Percentiles rank a stretch among this genome's conserved stretches.
Evolutionary conservation across 2,329 filamentous ascomycete genomes (phyloP).

Genomic region (Dactylellina cionopaga): DNA sequence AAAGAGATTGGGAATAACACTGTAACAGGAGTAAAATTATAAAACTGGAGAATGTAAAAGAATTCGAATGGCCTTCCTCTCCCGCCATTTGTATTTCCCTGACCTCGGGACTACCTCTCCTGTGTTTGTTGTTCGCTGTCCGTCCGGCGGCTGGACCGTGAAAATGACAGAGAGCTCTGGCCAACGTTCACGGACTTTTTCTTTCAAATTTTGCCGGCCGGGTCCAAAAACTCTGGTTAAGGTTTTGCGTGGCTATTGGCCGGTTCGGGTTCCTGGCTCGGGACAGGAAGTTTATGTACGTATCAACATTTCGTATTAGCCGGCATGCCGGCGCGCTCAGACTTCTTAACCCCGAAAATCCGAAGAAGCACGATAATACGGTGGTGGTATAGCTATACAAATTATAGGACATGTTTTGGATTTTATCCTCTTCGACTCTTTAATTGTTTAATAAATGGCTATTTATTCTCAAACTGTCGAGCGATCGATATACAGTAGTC

Average conservation of each 20-base stretch:
- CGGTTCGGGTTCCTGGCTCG: constrained; percentile 11
- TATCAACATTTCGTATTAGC: constrained; percentile 7
- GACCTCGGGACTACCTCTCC: constrained; percentile 1
- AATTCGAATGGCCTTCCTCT: no score
- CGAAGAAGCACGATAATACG: no score
- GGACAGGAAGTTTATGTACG: no score
- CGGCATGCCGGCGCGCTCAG: constrained; percentile 12
- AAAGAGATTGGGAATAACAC: no score
- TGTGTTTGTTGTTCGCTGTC: background rate
- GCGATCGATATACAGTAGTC: no score
- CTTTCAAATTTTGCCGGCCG: constrained; percentile 9
- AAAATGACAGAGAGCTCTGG: constrained; percentile 23
- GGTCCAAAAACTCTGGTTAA: background rate
- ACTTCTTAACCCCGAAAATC: background rate
- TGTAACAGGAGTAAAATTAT: no score
- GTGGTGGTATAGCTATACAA: no score
- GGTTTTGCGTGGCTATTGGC: background rate
- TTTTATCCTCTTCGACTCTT: no score
- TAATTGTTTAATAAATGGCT: no score
- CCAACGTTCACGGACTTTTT: background rate
- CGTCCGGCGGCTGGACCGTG: constrained; percentile 14
- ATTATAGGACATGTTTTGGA: no score
- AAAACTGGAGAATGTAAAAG: no score
- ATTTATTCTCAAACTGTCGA: no score
- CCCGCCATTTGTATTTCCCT: background rate